Base-by-base conservation (phyloP, 129 eudicot genomes). In the Centella asiatica region DNA sequence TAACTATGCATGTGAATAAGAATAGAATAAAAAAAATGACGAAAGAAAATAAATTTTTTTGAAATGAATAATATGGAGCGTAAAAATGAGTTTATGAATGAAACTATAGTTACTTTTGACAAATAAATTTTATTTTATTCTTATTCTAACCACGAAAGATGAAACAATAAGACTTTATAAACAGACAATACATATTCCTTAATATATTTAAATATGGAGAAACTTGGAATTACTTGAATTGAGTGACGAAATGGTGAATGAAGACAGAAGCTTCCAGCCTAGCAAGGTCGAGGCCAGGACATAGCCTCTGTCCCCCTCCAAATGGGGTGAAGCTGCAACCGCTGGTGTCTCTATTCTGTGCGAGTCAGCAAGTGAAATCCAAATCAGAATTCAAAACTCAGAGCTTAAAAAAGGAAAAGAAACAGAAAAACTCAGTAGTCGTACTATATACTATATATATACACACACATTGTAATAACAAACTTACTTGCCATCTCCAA, bases 271-370 rank as follows among this genome's bases (percentile, higher is more conserved):
- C 88, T 77, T 92, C 96, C n/a, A 92, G 80, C 77, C 98, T 82
- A 64, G 98, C 94, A 68, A 92, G 69, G 71, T 92, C 98, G 55
- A 87, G 83, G 7, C 98, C 98, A 58, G 98, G 98, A 62, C 98
- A 92, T 28, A 92, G 83, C 84, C 98, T 84, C 36, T 87, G 98
- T 18, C 98, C 98, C 45, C 98, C 98, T 53, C 98, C 98, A 69
- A 92, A 92, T 47, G 98, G 98, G 37, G 86, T 92, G 85, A 92
- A 92, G 49, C 69, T 78, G 65, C 70, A 32, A 40, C 47, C 81
- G 65, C 77, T 84, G 44, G 69, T 64, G 44, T 77, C 94, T 66
- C 53, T 84, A 25, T 79, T 78, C 97, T 90, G 67, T 49, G 25
- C 52, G 14, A 52, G 18, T 34, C 18, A 57, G 45, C 10, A 27